These are phyloP conservation scores for Boeremia lycopersici DNA, from an alignment of 2,329 filamentous ascomycete species.

Conservation along the genomic window DNA sequence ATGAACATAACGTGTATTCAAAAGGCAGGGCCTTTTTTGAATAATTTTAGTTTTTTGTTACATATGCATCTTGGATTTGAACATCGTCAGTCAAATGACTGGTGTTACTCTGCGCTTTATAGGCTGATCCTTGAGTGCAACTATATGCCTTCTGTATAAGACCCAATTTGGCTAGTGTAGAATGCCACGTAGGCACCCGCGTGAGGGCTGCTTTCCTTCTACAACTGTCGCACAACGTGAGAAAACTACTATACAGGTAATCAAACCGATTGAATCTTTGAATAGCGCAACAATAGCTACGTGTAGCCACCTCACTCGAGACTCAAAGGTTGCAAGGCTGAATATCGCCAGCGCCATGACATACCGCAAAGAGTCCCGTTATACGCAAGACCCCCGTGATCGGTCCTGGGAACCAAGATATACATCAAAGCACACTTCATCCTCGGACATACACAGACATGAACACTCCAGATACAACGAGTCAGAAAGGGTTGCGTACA, in stretches of 20 bases:
- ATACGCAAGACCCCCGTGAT: neutral
- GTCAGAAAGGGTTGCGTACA: neutral
- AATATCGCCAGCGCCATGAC: neutral
- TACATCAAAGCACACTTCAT: neutral
- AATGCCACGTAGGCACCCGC: slow-evolving; percentile 8
- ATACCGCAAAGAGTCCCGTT: neutral
- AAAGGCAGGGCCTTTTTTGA: no score
- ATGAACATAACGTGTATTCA: no score
- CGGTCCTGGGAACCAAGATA: neutral
- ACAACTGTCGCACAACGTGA: neutral
- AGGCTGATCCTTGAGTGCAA: neutral
- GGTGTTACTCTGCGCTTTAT: no score
- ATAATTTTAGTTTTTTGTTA: no score
- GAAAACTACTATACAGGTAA: neutral
- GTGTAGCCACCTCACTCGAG: neutral
- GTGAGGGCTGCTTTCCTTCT: neutral
- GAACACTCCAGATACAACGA: neutral
- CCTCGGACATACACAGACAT: no score
- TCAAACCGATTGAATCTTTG: neutral
- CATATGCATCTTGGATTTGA: no score
- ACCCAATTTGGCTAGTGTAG: slow-evolving; percentile 7
- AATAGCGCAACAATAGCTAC: neutral
- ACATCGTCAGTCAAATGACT: no score
- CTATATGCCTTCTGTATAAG: neutral
- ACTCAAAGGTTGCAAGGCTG: neutral